phyloP scores from a whole-genome alignment of 2,329 filamentous ascomycete species.

The Microdochium bolleyi region DNA sequence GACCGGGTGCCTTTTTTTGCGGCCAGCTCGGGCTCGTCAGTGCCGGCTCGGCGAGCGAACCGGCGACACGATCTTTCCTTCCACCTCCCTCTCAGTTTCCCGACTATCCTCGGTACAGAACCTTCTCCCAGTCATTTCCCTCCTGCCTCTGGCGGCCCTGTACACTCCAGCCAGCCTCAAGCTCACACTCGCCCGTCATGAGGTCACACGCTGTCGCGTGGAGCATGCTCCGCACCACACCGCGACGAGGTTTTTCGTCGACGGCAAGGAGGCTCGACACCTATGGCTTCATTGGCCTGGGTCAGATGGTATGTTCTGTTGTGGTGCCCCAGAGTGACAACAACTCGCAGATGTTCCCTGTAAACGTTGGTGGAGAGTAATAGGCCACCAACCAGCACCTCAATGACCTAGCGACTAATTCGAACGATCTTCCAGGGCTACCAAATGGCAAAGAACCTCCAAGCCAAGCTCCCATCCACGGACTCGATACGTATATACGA shows the following conservation, averaged over 20 bases:
- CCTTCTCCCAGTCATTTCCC: too few relatives aligned
- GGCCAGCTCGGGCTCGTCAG: neutral
- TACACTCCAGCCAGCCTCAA: too few relatives aligned
- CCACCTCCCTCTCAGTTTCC: conserved; percentile 21
- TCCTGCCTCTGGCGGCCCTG: too few relatives aligned
- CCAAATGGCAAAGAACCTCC: conserved; percentile 56
- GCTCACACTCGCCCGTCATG: conserved; percentile 36
- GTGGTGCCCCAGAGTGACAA: neutral
- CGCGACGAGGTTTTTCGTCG: conserved; percentile 41
- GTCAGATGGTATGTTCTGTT: conserved; percentile 43
- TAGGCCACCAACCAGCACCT: too few relatives aligned
- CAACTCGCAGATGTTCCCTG: conserved; percentile 2
- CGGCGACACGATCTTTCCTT: conserved; percentile 18
- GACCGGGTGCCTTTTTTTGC: neutral
- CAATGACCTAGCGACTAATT: neutral
- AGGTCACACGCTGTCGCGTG: conserved; percentile 33
- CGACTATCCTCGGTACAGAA: too few relatives aligned
- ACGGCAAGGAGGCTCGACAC: conserved; percentile 38
- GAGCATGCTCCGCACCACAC: conserved; percentile 18
- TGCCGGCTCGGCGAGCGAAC: too few relatives aligned
- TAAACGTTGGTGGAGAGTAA: too few relatives aligned
- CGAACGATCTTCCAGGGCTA: conserved; percentile 50
- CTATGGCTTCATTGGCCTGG: conserved; percentile 53
- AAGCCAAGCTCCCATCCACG: conserved; percentile 41
- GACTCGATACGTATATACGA: conserved; percentile 49